phyloP scores from a whole-genome alignment of 2,329 filamentous ascomycete genomes.

The Fusarium anguioides region DNA sequence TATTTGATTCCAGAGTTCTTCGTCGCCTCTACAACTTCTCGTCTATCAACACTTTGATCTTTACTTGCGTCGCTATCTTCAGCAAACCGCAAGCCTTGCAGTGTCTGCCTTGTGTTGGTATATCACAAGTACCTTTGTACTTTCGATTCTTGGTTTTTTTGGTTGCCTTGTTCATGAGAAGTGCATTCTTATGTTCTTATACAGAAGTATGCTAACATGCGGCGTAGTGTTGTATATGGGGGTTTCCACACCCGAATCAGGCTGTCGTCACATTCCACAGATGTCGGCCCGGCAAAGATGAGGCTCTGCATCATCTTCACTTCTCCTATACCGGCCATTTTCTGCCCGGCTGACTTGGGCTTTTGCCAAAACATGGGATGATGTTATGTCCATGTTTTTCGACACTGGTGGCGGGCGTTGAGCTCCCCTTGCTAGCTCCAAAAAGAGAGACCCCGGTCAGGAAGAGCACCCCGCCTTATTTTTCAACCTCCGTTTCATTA shows the following conservation, averaged over 20 bases:
- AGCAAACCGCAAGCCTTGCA: neutral
- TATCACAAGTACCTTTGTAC: too few species aligned
- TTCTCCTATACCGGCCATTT: neutral
- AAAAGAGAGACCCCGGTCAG: slow-evolving; percentile 6
- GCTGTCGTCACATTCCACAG: neutral
- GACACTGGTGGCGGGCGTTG: neutral
- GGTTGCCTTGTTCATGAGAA: neutral
- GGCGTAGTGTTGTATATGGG: neutral
- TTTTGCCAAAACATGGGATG: neutral
- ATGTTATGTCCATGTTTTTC: too few species aligned
- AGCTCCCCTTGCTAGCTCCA: neutral
- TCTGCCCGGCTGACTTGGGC: neutral
- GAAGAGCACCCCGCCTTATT: neutral
- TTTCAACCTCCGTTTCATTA: neutral
- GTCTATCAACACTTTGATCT: neutral
- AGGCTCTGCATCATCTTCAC: too few species aligned
- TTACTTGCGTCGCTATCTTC: neutral
- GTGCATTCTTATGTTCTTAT: neutral
- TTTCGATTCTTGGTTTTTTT: neutral
- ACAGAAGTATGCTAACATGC: neutral
- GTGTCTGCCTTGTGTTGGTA: neutral
- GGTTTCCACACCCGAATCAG: neutral
- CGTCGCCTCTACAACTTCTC: neutral
- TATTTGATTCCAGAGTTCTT: neutral
- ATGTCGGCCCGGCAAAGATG: slow-evolving; percentile 11